phyloP scores from a whole-genome alignment of 768 basidiomycete species.

The Suillus lakei region DNA sequence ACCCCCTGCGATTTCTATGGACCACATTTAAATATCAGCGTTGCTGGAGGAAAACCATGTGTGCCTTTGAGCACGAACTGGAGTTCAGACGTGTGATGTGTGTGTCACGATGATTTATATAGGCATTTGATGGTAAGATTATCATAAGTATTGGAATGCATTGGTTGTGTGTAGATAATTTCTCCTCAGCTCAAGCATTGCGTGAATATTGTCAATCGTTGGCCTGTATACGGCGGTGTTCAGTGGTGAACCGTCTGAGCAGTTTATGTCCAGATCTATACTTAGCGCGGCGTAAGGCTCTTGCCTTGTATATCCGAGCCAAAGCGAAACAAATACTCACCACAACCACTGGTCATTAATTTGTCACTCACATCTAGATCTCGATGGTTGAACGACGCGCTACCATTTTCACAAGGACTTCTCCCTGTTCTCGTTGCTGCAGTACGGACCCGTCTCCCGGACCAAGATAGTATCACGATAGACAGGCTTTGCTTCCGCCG shows the following conservation, averaged over 20 bases:
- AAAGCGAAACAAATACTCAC: neutral
- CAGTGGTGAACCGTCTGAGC: too few species aligned
- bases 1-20: slow-evolving; percentile 19
- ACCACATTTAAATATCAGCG: slow-evolving; percentile 21
- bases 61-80: slow-evolving; percentile 50
- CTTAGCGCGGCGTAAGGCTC: neutral
- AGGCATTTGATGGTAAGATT: slow-evolving; percentile 52
- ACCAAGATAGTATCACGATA: slow-evolving; percentile 63
- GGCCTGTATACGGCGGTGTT: too few species aligned
- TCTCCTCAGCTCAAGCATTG: too few species aligned
- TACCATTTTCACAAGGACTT: slow-evolving; percentile 70
- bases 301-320: neutral
- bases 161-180: too few species aligned
- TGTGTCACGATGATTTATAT: too few species aligned
- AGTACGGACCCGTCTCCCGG: slow-evolving; percentile 54
- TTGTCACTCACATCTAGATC: slow-evolving; percentile 63
- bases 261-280: neutral
- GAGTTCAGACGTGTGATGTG: slow-evolving; percentile 43
- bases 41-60: slow-evolving; percentile 54
- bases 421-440: slow-evolving; percentile 52
- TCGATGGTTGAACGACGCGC: slow-evolving; percentile 81
- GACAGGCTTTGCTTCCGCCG: too few species aligned
- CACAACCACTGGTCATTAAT: neutral
- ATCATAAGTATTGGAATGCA: too few species aligned
- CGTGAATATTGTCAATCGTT: too few species aligned